Conservation (phyloP, 192 early-diverging fungal genomes). For the Podochytrium sp. region DNA sequence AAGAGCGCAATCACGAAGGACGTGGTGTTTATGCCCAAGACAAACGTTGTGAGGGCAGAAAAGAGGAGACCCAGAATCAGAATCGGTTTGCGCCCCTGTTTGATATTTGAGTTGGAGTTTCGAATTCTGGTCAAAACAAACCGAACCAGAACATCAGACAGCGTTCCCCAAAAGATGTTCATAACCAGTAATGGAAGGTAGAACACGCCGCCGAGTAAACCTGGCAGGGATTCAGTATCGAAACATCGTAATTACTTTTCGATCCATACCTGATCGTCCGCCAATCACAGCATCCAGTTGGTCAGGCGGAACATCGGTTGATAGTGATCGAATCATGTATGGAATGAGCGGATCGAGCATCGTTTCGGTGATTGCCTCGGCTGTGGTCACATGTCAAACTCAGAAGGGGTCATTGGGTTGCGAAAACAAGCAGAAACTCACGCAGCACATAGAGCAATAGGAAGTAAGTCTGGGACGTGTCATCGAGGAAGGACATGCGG, state of each 20-base stretch:
- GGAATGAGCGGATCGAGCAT: conserved; percentile 52
- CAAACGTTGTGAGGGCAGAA: conserved; percentile 17
- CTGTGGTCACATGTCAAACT: no score
- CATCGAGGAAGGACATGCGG: not conserved
- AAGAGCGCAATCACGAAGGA: conserved; percentile 32
- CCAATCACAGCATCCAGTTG: conserved; percentile 8
- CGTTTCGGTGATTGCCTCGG: conserved; percentile 44
- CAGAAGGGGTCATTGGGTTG: not conserved
- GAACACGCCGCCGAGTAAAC: conserved; percentile 48
- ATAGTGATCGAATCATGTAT: conserved; percentile 42
- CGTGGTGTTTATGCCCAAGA: conserved; percentile 21
- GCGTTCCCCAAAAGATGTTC: conserved; percentile 53
- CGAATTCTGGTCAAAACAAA: not conserved
- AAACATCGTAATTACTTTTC: not conserved
- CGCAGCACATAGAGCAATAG: conserved; percentile 29
- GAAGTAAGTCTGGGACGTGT: conserved; percentile 30
- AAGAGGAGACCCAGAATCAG: conserved; percentile 9
- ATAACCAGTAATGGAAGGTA: conserved; percentile 53
- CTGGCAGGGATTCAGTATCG: conserved; percentile 33
- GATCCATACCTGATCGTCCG: conserved; percentile 12
- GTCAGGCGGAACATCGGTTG: conserved; percentile 14
- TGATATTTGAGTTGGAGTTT: no score
- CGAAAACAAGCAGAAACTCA: no score
- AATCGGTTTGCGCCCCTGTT: conserved; percentile 16
- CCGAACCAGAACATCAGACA: conserved; percentile 44